Evolutionary conservation across 2,329 filamentous ascomycete genomes (phyloP), one percentile per base, ranked within the genome.

Genomic region (Dactylellina cionopaga): DNA sequence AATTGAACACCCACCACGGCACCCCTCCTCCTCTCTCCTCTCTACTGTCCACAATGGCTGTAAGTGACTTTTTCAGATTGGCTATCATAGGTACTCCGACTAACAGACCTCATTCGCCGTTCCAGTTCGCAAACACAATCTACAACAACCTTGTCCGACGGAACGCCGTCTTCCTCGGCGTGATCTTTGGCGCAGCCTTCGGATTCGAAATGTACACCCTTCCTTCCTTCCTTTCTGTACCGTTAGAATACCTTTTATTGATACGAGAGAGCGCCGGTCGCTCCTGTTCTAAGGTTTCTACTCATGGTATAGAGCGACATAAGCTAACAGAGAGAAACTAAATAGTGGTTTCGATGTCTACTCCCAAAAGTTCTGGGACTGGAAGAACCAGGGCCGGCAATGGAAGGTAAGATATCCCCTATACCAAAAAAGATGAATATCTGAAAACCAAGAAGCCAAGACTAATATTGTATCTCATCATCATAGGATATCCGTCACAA

Each of bases 331-430:
- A n/a, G n/a, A n/a, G n/a, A n/a, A n/a, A n/a, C n/a, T n/a, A n/a
- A n/a, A 79, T 79, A 98, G 95, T 81, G 87, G 85, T 78, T 98
- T 92, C 82, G 92, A 98, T 83, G 87, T 87, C 69, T 83, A 83
- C 79, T 90, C 94, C 82, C 90, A 96, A 83, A 89, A 85, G 81
- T 79, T 97, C 81, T 99, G 95, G 95, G 92, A 99, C 82, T 86
- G 83, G 81, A 83, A 93, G 81, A 99, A 99, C 88, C 87, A 86
- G 79, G 95, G 95, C 79, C 72, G 75, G 51, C 76, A 77, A 58
- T 77, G 76, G 76, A 77, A 75, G 65, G 65, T 70, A 49, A 27
- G 29, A n/a, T 41, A 41, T 17, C 43, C 19, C 15, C 39, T 75
- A 77, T 81, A 75, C 82, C 77, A 51, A 51, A 17, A 46, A 27